A percentile compares a stretch with the other conserved stretches of the same genome.
These are phyloP conservation scores for Acanthamoeba royreba DNA, from an alignment of 208 protist genomes.

Conservation along the genomic window DNA sequence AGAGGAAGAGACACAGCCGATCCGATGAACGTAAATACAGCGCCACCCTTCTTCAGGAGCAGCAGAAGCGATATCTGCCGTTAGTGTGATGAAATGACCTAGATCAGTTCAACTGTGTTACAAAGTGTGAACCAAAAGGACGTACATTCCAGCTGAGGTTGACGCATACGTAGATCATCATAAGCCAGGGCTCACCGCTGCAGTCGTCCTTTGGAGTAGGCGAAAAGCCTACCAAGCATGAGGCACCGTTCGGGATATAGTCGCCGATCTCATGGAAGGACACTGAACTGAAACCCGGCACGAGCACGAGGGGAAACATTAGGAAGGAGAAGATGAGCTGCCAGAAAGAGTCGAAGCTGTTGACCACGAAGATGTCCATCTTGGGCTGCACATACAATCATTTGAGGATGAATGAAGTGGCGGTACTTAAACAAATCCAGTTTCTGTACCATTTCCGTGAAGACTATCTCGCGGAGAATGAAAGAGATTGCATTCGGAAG, in stretches of 20 bases:
- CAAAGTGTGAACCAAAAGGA: neutral
- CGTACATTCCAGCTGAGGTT: slow-evolving; percentile 49
- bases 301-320: slow-evolving; percentile 34
- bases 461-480: slow-evolving; percentile 21
- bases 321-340: slow-evolving; percentile 48
- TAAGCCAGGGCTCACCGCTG: slow-evolving; percentile 48
- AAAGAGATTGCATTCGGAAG: slow-evolving; percentile 32
- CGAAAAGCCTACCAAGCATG: slow-evolving; percentile 10
- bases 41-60: slow-evolving; percentile 39
- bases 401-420: neutral
- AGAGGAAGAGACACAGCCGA: slow-evolving; percentile 13
- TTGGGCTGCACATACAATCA: neutral
- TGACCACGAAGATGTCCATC: slow-evolving; percentile 53
- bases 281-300: slow-evolving; percentile 43
- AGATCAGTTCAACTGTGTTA: no score
- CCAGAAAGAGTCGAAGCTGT: slow-evolving; percentile 50
- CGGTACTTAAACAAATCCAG: neutral
- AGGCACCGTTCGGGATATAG: slow-evolving; percentile 27
- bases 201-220: slow-evolving; percentile 19
- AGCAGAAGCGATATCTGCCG: slow-evolving; percentile 41
- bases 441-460: neutral
- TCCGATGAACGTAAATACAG: slow-evolving; percentile 43
- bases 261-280: slow-evolving; percentile 4
- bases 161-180: slow-evolving; percentile 41
- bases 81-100: no score